Base-by-base conservation (phyloP, 148 eudicot species). In the Spergularia marina region DNA sequence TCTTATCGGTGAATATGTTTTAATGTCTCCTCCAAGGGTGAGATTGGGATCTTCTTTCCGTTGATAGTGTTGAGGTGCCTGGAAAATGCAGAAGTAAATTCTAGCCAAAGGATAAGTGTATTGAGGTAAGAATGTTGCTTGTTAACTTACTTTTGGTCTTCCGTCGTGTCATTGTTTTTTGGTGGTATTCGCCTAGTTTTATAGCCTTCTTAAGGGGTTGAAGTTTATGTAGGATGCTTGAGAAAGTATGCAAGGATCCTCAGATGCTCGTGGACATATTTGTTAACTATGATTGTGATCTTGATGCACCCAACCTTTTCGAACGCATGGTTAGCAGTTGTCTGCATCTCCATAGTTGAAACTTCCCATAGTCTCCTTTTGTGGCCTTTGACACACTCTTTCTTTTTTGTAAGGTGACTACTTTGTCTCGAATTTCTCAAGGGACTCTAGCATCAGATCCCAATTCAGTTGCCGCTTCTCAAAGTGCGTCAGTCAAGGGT, bases 281-380 rank as follows among this genome's bases (percentile, higher is more conserved):
- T 84, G 99, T 92, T 78, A 95, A 95, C 77, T 95, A 95, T 71
- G 99, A 95, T 75, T 92, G 98, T 82, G 99, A 89, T 81, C 94
- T 91, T 76, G 88, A 89, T 82, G 98, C 98, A 13, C 90, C 97
- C 64, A 95, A 95, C 84, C 83, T 92, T 75, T 95, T 91, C 91
- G 98, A 95, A 83, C 88, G 92, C 78, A 91, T 87, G 93, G 99
- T 95, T 20, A 52, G 64, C 10, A 66, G 14, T 56, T 16, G 21
- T 44, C 69, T 68, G 49, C 73, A 21, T 68, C 40, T 49, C 23
- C 23, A 20, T 55, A 6, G 53, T n/a, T 68, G 18, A 39, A 65
- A 61, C 34, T 74, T 64, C 6, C 23, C 12, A 56, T 51, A 54
- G 20, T 61, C n/a, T 53, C 34, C 4, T 39, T 55, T 57, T 4